Percentiles rank a stretch among this genome's conserved stretches.
Evolutionary conservation across 441 rosid genomes (phyloP).

Genomic region (Croton laevigatus): DNA sequence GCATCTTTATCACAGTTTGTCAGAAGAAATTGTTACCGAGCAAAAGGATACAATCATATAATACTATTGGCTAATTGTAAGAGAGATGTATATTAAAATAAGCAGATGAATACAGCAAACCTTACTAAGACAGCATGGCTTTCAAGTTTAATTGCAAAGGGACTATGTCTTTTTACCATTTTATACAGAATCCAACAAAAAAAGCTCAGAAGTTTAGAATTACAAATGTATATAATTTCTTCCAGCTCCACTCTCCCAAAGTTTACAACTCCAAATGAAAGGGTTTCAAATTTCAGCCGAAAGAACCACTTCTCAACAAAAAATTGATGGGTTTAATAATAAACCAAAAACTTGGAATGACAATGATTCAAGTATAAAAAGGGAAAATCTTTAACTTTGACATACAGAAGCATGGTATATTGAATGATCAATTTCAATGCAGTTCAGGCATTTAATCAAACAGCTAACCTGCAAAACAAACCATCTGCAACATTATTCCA

Average conservation of each 20-base stretch:
- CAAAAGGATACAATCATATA: background rate
- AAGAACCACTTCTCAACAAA: background rate
- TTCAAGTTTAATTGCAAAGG: no score
- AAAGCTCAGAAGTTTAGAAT: background rate
- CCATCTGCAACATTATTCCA: background rate
- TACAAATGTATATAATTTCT: background rate
- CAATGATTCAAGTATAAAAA: background rate
- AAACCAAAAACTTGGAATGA: background rate
- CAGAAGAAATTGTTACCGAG: background rate
- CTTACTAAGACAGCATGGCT: no score
- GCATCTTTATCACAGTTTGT: background rate
- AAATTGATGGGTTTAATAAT: background rate
- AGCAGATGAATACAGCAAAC: slow-evolving; percentile 1
- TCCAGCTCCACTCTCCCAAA: background rate
- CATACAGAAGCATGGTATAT: background rate
- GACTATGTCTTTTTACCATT: background rate
- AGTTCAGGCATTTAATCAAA: background rate
- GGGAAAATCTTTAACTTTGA: background rate
- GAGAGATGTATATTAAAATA: background rate
- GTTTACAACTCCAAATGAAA: background rate
- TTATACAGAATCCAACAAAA: background rate
- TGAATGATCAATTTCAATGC: background rate
- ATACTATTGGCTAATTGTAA: background rate
- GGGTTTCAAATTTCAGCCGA: background rate
- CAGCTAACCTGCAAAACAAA: background rate